Conservation (phyloP, 2,329 filamentous ascomycete species). For the Aspergillus japonicus region DNA sequence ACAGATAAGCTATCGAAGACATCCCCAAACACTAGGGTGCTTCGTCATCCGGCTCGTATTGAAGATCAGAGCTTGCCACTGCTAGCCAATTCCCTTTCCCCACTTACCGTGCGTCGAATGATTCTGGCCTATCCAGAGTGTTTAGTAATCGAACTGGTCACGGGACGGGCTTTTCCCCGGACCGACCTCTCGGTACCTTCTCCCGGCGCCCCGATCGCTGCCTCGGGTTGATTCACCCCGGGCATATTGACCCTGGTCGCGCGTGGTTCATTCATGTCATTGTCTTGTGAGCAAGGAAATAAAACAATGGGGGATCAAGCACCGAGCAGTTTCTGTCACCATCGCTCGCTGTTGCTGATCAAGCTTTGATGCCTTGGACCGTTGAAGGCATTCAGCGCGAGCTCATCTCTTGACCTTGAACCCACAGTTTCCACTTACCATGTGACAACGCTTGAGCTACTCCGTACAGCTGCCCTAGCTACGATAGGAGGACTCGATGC, state of each 20-base stretch:
- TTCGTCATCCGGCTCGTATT: no score
- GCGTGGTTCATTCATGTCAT: no score
- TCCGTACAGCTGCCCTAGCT: no score
- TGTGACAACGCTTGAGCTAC: no score
- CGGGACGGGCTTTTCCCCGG: not conserved
- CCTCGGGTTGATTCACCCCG: slow-evolving; percentile 5
- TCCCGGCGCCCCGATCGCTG: not conserved
- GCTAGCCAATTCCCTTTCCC: no score
- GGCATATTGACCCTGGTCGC: no score
- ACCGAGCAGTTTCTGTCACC: not conserved
- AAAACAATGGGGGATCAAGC: not conserved
- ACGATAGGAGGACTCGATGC: no score
- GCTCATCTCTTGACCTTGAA: not conserved
- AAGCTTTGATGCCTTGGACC: not conserved
- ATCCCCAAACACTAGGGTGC: no score
- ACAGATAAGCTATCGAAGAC: no score
- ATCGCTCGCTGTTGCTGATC: not conserved
- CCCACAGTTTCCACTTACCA: no score
- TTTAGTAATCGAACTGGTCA: not conserved
- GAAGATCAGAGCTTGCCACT: no score
- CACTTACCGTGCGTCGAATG: no score
- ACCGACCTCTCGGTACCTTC: not conserved
- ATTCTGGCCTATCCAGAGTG: not conserved
- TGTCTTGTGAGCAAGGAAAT: not conserved
- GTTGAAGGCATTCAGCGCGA: not conserved